phyloP scores from a whole-genome alignment of 139 green algal species.

The Tetraselmis chui region DNA sequence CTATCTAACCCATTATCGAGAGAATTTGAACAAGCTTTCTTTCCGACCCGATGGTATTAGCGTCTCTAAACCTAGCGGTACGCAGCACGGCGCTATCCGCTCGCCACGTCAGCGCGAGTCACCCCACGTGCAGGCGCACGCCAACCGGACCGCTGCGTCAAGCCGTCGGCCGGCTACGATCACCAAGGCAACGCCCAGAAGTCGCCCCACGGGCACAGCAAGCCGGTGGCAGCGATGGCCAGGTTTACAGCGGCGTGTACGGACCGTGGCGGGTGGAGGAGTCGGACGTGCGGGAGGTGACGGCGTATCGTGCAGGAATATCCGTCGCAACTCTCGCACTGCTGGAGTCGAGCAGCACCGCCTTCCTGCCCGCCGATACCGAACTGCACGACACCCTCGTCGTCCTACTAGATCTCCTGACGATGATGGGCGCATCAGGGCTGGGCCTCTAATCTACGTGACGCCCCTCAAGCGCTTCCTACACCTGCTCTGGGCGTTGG shows the following conservation, averaged over 20 bases:
- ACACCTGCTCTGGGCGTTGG: slow-evolving; percentile 54
- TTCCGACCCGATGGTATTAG: too few species aligned
- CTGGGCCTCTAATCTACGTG: slow-evolving; percentile 84
- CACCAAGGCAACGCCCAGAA: not conserved
- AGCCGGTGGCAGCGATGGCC: not conserved
- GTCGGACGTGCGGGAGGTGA: slow-evolving; percentile 45
- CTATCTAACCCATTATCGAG: too few species aligned
- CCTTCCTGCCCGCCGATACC: slow-evolving; percentile 17
- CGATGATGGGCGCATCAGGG: slow-evolving; percentile 29
- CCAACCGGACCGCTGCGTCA: too few species aligned
- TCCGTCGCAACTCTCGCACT: slow-evolving; percentile 25
- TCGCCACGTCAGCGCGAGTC: too few species aligned
- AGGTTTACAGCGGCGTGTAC: slow-evolving; percentile 51
- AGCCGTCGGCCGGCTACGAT: too few species aligned
- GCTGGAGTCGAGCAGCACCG: slow-evolving; percentile 20
- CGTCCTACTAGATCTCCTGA: slow-evolving; percentile 17
- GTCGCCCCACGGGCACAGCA: not conserved
- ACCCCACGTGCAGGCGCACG: too few species aligned
- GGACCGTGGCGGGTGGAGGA: slow-evolving; percentile 47
- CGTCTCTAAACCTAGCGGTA: too few species aligned
- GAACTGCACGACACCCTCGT: not conserved
- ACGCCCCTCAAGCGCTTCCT: slow-evolving; percentile 66
- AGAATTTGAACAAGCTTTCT: too few species aligned
- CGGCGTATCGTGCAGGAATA: slow-evolving; percentile 47
- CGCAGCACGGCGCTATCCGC: too few species aligned